Conservation (phyloP, 2,329 filamentous ascomycete genomes). For the Boeremia lycopersici region DNA sequence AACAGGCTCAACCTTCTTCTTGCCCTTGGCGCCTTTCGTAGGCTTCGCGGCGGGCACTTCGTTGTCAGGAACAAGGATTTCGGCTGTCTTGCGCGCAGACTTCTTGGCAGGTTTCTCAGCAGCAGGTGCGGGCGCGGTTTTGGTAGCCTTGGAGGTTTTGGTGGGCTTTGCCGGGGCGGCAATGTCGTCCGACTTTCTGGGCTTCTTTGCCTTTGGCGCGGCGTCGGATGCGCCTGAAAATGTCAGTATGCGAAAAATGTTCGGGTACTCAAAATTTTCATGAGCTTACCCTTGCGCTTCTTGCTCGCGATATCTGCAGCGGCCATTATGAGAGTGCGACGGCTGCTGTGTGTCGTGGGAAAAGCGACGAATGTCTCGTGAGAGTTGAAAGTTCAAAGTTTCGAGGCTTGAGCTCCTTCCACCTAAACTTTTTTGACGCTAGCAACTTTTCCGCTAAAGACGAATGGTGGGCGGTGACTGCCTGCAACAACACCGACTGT, state of each 20-base stretch:
- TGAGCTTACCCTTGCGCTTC: slow-evolving; percentile 60
- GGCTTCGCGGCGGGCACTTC: slow-evolving; percentile 28
- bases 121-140: slow-evolving; percentile 29
- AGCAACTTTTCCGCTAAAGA: slow-evolving; percentile 26
- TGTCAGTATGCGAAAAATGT: slow-evolving; percentile 14
- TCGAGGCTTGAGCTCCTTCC: slow-evolving; percentile 33
- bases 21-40: slow-evolving; percentile 45
- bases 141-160: slow-evolving; percentile 28
- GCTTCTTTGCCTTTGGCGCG: slow-evolving; percentile 47
- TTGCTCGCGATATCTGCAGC: slow-evolving; percentile 58
- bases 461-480: slow-evolving; percentile 7
- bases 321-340: slow-evolving; percentile 53
- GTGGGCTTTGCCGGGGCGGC: slow-evolving; percentile 25
- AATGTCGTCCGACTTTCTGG: slow-evolving; percentile 44
- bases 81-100: slow-evolving; percentile 44
- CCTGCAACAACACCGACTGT: slow-evolving; percentile 2
- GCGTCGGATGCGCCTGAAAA: slow-evolving; percentile 40
- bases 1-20: slow-evolving; percentile 43
- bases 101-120: slow-evolving; percentile 31
- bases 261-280: background rate
- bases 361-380: background rate
- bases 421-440: slow-evolving; percentile 41
- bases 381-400: slow-evolving; percentile 39
- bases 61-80: slow-evolving; percentile 42
- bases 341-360: slow-evolving; percentile 17